Conservation (phyloP, 306 rosid genomes). For the Cucumis melo region DNA sequence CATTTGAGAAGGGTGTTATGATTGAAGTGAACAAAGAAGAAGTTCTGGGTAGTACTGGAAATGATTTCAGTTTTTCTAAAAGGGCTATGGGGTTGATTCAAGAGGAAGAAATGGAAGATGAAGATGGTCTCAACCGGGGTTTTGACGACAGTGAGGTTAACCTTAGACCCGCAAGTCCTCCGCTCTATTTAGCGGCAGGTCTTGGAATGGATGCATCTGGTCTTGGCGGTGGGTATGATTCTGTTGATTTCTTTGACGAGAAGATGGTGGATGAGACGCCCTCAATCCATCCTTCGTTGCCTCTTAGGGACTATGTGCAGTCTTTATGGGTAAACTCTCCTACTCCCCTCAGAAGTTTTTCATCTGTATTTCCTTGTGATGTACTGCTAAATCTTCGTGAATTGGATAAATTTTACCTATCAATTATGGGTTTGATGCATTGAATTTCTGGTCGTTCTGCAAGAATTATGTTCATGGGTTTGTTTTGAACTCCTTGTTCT, state of each 20-base stretch:
- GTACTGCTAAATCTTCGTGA: neutral
- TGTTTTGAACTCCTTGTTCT: neutral
- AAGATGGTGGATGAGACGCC: constrained; percentile 51
- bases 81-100: constrained; percentile 47
- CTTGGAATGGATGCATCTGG: constrained; percentile 37
- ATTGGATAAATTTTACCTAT: neutral
- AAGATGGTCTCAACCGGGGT: constrained; percentile 9
- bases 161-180: constrained; percentile 34
- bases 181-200: constrained; percentile 54
- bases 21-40: constrained; percentile 21
- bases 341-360: neutral
- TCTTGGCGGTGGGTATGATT: constrained; percentile 13
- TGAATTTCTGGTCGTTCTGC: neutral
- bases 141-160: constrained; percentile 21
- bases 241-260: constrained; percentile 21
- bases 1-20: constrained; percentile 20
- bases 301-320: constrained; percentile 53
- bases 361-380: neutral
- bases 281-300: constrained; percentile 27
- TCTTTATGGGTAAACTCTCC: constrained; percentile 43
- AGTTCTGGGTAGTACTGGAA: constrained; percentile 3
- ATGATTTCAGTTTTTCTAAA: constrained; percentile 35
- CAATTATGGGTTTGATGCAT: neutral
- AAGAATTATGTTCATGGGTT: neutral
- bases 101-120: constrained; percentile 42